Evolutionary conservation across 2,329 filamentous ascomycete genomes (phyloP).

Genomic region (Chaetomium globosum): DNA sequence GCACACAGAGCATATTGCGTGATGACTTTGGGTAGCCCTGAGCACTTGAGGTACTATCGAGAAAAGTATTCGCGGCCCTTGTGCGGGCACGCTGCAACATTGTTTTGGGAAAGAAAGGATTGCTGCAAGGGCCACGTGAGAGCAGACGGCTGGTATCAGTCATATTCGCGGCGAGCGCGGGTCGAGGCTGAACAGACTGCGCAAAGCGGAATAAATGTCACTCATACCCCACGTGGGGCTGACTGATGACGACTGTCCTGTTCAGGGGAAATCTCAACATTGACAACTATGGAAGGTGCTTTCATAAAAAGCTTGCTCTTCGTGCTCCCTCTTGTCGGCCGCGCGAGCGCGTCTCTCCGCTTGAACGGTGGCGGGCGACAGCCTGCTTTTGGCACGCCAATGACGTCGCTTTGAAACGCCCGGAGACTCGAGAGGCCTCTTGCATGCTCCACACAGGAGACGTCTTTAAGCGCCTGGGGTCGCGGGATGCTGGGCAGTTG

Average conservation of each 20-base stretch:
- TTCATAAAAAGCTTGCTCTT: not conserved
- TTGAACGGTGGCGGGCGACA: constrained; percentile 7
- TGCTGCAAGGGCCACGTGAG: constrained; percentile 16
- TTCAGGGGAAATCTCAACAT: not conserved
- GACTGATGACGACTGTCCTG: not conserved
- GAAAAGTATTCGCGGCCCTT: not conserved
- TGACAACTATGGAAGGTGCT: not conserved
- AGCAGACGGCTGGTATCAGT: not conserved
- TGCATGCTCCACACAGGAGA: constrained; percentile 37
- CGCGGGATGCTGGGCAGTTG: constrained; percentile 35
- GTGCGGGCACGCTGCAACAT: not conserved
- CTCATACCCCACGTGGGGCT: not conserved
- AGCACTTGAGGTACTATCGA: not conserved
- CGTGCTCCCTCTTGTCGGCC: no score
- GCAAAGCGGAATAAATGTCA: not conserved
- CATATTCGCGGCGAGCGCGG: not conserved
- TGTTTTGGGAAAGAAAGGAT: no score
- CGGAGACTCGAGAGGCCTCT: constrained; percentile 34
- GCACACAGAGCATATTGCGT: constrained; percentile 3
- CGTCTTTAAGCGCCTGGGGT: constrained; percentile 38
- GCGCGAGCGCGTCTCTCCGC: constrained; percentile 1
- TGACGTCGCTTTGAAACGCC: constrained; percentile 34
- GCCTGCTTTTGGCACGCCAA: constrained; percentile 29
- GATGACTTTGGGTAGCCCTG: not conserved
- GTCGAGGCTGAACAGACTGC: not conserved